Evolutionary conservation across 2,329 filamentous ascomycete species (phyloP).

Genomic region (Ophiobolus disseminans): DNA sequence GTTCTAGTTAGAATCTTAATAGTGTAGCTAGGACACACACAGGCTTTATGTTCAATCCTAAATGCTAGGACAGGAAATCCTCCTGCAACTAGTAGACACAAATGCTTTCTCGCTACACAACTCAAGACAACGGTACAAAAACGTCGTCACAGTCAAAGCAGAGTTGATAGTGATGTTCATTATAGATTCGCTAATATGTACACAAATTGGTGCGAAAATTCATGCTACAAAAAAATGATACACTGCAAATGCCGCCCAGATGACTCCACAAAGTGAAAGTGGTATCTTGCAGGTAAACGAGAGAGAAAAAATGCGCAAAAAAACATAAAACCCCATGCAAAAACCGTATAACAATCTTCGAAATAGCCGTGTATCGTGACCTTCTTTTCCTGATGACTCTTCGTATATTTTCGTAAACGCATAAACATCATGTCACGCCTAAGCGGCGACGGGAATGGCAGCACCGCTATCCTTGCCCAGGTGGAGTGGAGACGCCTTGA

Average conservation of each 20-base stretch:
- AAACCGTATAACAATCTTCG: background rate
- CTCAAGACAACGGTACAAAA: background rate
- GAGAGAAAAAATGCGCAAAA: slow-evolving; percentile 27
- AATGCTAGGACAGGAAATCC: too few species aligned
- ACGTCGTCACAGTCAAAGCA: background rate
- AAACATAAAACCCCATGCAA: slow-evolving; percentile 15
- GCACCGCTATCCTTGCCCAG: slow-evolving; percentile 47
- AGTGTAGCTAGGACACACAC: too few species aligned
- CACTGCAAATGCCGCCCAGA: slow-evolving; percentile 42
- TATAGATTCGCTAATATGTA: slow-evolving; percentile 23
- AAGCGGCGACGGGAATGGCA: slow-evolving; percentile 47
- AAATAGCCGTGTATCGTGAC: slow-evolving; percentile 12
- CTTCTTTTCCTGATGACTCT: slow-evolving; percentile 6
- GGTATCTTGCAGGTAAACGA: slow-evolving; percentile 48
- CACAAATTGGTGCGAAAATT: slow-evolving; percentile 27
- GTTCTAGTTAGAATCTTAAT: too few species aligned
- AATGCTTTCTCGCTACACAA: too few species aligned
- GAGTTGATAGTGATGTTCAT: background rate
- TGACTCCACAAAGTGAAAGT: slow-evolving; percentile 43
- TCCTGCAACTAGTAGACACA: too few species aligned
- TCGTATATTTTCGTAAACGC: slow-evolving; percentile 9
- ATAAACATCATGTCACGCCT: slow-evolving; percentile 7
- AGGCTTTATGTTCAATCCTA: too few species aligned
- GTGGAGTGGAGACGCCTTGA: slow-evolving; percentile 61
- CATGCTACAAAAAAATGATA: slow-evolving; percentile 25